Evolutionary conservation across 228 moss, liverwort and hornwort genomes (phyloP).

Genomic region (Sphagnum magellanicum): DNA sequence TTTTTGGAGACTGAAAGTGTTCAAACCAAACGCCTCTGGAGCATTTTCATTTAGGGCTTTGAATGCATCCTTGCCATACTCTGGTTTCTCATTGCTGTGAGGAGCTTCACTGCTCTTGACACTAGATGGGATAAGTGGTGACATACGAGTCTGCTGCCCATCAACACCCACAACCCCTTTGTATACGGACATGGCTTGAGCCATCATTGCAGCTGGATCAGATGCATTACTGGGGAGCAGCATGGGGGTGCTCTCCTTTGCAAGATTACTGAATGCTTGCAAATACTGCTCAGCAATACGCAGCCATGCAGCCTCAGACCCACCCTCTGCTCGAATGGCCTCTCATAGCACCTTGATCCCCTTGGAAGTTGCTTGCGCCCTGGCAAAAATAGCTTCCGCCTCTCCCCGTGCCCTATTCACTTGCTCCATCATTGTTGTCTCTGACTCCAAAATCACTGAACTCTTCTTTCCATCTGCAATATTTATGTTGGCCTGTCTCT

Average conservation of each 20-base stretch:
- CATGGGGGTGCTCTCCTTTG: conserved; percentile 93
- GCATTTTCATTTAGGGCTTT: too few species aligned
- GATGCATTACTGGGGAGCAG: conserved; percentile 76
- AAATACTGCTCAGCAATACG: conserved; percentile 92
- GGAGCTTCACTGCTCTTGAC: too few species aligned
- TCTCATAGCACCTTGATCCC: conserved; percentile 73
- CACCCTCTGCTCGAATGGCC: conserved; percentile 81
- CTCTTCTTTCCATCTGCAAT: conserved; percentile 99
- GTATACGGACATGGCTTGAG: conserved; percentile 95
- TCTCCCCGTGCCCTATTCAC: conserved; percentile 95
- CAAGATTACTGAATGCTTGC: conserved; percentile 84
- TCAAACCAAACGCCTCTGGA: too few species aligned
- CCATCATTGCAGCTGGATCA: conserved; percentile 95
- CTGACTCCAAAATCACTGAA: conserved; percentile 94
- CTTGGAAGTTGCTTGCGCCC: conserved; percentile 90
- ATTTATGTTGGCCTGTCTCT: conserved; percentile 94
- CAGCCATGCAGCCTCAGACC: conserved; percentile 90
- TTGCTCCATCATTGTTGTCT: conserved; percentile 99
- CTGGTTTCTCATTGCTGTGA: too few species aligned
- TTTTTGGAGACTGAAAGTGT: too few species aligned
- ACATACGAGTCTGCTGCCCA: conserved; percentile 58
- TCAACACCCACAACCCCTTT: conserved; percentile 88
- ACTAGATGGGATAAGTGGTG: conserved; percentile 2
- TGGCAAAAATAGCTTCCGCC: conserved; percentile 94
- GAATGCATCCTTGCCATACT: too few species aligned